Base-by-base conservation (phyloP, 2,329 filamentous ascomycete genomes). In the Ustilaginoidea virens region DNA sequence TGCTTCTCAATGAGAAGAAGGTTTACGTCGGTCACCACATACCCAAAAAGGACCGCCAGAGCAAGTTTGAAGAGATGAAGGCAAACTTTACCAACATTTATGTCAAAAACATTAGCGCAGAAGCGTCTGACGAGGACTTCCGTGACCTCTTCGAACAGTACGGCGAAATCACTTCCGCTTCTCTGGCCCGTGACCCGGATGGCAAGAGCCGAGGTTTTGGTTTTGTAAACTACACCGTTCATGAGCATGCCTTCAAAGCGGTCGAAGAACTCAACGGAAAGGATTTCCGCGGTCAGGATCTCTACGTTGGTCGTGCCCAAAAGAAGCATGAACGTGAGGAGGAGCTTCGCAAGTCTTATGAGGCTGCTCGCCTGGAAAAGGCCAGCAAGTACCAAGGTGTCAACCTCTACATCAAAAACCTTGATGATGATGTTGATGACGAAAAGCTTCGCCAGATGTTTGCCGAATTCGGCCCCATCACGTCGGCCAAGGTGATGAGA, bases 31-130 rank as follows among this genome's bases (percentile, higher is more conserved):
- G 90, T 40, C 87, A 94, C 63, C 90, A 98, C 64, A 96, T 98
- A 49, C 86, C 90, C 56, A 96, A 96, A 80, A 96, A 96, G 73
- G 90, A 98, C 54, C 87, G 90, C 48, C 90, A 96, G 73, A 93
- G 83, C 82, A 98, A 98, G 67, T 96, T 96, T 47, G 90, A 98
- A 67, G 90, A 98, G 71, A 98, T 98, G 87, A 98, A 98, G 78
- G 90, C 90, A 59, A 98, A 98, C 71, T 98, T 92, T 72, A 98
- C 90, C 67, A 98, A 98, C 59, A 77, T 98, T 60, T 98, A 98
- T 64, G 82, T 98, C 66, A 98, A 98, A 77, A 98, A 98, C 66
- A 79, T 98, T 45, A 73, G 76, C 47, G 49, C 63, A 20, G 87
- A 94, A 27, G 81, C 78, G 39, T 79, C 74, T 34, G 90, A 98